These are phyloP conservation scores for Sesbania bispinosa DNA, from an alignment of 306 rosid species.

Conservation along the genomic window DNA sequence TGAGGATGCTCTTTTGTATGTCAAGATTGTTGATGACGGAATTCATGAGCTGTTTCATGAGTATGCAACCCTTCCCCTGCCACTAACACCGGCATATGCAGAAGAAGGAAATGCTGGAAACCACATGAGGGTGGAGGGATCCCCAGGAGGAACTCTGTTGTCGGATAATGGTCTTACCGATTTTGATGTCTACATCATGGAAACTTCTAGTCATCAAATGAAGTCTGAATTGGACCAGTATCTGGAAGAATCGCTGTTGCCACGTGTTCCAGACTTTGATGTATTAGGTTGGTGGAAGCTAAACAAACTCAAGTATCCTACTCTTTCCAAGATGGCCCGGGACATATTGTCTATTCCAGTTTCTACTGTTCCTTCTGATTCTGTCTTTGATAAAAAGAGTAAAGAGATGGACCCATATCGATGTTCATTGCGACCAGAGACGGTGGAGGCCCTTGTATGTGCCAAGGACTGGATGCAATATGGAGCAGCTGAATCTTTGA, in stretches of 20 bases:
- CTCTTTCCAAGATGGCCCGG: conserved; percentile 91
- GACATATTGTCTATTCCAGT: conserved; percentile 75
- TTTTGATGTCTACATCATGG: conserved; percentile 88
- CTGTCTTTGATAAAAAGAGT: conserved; percentile 46
- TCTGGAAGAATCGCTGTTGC: conserved; percentile 79
- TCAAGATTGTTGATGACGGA: conserved; percentile 84
- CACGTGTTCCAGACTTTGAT: conserved; percentile 82
- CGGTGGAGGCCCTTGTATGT: conserved; percentile 80
- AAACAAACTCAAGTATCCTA: conserved; percentile 84
- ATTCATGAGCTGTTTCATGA: conserved; percentile 85
- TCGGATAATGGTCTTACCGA: conserved; percentile 79
- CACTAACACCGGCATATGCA: conserved; percentile 71
- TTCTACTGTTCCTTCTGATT: conserved; percentile 52
- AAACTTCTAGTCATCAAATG: conserved; percentile 79
- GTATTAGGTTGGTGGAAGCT: conserved; percentile 90
- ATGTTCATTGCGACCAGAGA: conserved; percentile 75
- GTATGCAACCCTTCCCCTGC: conserved; percentile 70
- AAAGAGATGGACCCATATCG: conserved; percentile 81
- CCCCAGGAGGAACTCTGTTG: conserved; percentile 50
- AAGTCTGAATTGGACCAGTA: conserved; percentile 88
- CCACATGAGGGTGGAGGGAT: conserved; percentile 36
- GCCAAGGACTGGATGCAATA: conserved; percentile 91
- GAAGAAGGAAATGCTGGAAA: conserved; percentile 58
- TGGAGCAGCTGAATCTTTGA: conserved; percentile 42
- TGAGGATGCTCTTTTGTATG: conserved; percentile 60